Conservation (phyloP, 2,329 filamentous ascomycete species). For the Paecilomyces sp. region DNA sequence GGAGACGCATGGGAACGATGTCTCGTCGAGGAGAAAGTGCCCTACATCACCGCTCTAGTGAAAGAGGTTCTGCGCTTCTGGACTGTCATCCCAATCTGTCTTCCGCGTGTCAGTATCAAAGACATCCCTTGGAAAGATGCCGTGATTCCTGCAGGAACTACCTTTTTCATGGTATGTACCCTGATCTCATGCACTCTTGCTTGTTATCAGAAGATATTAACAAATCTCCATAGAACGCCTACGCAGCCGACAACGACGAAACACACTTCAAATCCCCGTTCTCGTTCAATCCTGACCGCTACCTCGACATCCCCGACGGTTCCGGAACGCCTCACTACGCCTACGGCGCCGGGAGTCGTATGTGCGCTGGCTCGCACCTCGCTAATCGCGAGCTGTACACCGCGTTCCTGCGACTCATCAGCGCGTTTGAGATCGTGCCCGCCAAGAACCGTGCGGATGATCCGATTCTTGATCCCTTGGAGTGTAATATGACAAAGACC, state of each 20-base stretch:
- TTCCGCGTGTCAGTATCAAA: constrained; percentile 65
- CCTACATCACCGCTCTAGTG: constrained; percentile 69
- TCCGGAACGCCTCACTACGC: constrained; percentile 55
- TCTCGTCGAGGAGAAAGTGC: constrained; percentile 65
- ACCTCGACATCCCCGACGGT: constrained; percentile 47
- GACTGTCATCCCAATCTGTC: constrained; percentile 71
- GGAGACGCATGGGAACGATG: constrained; percentile 71
- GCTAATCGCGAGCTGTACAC: constrained; percentile 59
- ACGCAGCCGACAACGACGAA: constrained; percentile 66
- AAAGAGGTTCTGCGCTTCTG: constrained; percentile 74
- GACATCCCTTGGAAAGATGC: constrained; percentile 63
- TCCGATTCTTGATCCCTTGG: constrained; percentile 51
- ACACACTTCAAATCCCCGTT: constrained; percentile 58
- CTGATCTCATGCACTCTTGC: not conserved
- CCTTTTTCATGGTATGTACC: constrained; percentile 62
- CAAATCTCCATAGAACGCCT: constrained; percentile 50
- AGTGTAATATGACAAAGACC: constrained; percentile 52
- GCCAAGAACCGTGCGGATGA: constrained; percentile 40
- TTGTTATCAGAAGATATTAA: constrained; percentile 1
- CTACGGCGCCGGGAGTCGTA: constrained; percentile 56
- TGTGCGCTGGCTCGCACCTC: constrained; percentile 58
- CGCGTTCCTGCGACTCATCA: constrained; percentile 52
- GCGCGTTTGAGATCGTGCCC: constrained; percentile 49
- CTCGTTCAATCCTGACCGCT: constrained; percentile 64
- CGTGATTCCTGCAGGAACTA: constrained; percentile 65